Evolutionary conservation across 164 flowering plant genomes (phyloP), one percentile per base, ranked within the genome.

Genomic region (Annona squamosa): DNA sequence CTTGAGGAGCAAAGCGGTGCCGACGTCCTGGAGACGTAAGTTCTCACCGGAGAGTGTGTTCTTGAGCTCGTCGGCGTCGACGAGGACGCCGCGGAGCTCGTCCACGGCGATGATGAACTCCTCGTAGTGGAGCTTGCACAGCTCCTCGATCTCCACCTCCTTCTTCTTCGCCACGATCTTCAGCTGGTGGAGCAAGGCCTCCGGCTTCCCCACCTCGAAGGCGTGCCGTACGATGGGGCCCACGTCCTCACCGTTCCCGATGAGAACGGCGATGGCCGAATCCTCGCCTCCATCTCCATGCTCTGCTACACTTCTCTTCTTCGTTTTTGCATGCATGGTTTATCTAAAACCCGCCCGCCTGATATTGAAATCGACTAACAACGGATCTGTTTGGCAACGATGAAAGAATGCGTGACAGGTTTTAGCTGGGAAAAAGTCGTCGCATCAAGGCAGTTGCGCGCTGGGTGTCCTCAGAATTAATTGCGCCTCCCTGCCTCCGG

Each of bases 41-140:
- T 94, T 94, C 69, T 92, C 93, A 63, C 85, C 83, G 10, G 86
- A 81, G 3, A 94, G 88, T 71, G 88, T 92, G 73, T 85, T 77
- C 77, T 94, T 94, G 63, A 94, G 85, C 81, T 92, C 97, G 77
- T 92, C 98, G 0, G 98, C 93, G 81, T 94, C 97, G 67, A 89
- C 97, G 70, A 94, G 74, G 56, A 94, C 93, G 18, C 97, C 97
- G 43, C 97, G 95, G 62, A 94, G 95, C 85, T 94, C 97, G 76
- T 94, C 98, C 46, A 94, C 98, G 0, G 98, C 97, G 45, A 78
- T 77, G 70, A 94, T 94, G 78, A 94, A 94, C 69, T 94, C 97
- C 81, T 90, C 98, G 75, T 94, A 94, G 71, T 94, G 97, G 41
- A 87, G 86, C 82, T 88, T 92, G 76, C 98, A 94, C 1, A 94